Conservation (phyloP, 2,329 filamentous ascomycete genomes). For the Harringtonia lauricola region DNA sequence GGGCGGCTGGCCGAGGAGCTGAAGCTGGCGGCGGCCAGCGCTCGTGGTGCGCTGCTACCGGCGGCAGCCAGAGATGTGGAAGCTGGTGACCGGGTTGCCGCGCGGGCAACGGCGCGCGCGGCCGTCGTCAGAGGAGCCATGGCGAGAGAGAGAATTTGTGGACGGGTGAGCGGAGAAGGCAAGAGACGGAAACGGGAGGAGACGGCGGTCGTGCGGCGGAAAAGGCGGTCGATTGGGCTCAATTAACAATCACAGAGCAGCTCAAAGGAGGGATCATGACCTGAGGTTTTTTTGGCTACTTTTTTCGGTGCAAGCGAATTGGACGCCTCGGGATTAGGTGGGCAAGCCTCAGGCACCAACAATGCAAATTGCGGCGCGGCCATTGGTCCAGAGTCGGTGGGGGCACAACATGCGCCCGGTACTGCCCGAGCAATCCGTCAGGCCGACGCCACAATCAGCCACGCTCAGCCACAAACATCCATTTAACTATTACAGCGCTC, state of each 20-base stretch:
- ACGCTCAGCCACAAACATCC: not conserved
- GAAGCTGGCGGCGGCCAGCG: conserved; percentile 17
- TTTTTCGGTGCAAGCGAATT: not conserved
- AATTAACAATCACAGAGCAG: conserved; percentile 2
- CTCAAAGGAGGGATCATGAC: not conserved
- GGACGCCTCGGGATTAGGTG: not conserved
- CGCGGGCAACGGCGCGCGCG: conserved; percentile 59
- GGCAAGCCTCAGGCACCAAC: conserved; percentile 10
- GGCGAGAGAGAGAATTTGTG: conserved; percentile 17
- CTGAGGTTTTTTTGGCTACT: conserved; percentile 2
- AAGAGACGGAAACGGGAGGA: not conserved
- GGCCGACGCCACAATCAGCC: not conserved
- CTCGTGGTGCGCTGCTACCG: conserved; percentile 24
- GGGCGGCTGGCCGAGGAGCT: conserved; percentile 35
- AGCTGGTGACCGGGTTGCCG: conserved; percentile 16
- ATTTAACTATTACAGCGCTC: conserved; percentile 1
- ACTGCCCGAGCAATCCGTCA: conserved; percentile 10
- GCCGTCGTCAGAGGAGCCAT: conserved; percentile 61
- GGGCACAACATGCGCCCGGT: conserved; percentile 8
- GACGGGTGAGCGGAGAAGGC: conserved; percentile 2
- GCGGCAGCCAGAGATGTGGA: too few relatives aligned
- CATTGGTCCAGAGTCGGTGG: conserved; percentile 8
- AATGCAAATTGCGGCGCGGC: conserved; percentile 9
- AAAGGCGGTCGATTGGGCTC: conserved; percentile 14
- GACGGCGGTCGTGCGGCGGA: conserved; percentile 3